Conservation (phyloP, 306 rosid species). For the Styphnolobium japonicum region DNA sequence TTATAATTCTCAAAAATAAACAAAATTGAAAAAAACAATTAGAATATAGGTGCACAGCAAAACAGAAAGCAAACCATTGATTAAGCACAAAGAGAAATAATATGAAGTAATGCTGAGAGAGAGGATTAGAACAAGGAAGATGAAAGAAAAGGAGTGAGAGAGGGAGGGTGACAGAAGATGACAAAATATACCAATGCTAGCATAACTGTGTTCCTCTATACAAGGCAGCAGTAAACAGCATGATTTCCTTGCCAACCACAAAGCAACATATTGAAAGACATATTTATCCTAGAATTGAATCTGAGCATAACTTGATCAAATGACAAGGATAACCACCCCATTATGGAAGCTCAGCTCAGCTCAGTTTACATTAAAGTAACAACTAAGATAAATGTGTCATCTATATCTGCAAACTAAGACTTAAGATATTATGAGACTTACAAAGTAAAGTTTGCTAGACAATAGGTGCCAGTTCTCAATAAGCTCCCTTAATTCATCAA, state of each 20-base stretch:
- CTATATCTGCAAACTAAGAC: conserved; percentile 1
- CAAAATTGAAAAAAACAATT: not conserved
- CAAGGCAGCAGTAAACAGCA: not conserved
- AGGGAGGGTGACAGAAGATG: not conserved
- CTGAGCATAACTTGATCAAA: conserved; percentile 10
- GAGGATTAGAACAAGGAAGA: not conserved
- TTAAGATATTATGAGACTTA: conserved; percentile 49
- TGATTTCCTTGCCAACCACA: conserved; percentile 10
- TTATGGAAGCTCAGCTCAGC: not conserved
- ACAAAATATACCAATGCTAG: not conserved
- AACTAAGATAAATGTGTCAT: not conserved
- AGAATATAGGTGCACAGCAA: not conserved
- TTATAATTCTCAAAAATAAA: not conserved
- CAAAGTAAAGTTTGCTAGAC: conserved; percentile 88
- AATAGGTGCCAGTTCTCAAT: conserved; percentile 75
- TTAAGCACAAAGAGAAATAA: not conserved
- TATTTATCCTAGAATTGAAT: conserved; percentile 3
- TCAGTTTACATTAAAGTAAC: conserved; percentile 4
- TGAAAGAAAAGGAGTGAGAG: not conserved
- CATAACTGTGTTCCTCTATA: not conserved
- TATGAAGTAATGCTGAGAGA: not conserved
- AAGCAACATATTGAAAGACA: conserved; percentile 14
- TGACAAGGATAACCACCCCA: conserved; percentile 19
- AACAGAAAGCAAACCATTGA: conserved; percentile 11
- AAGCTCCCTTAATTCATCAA: conserved; percentile 74